phyloP scores from a whole-genome alignment of 331 rosid species.

The Acacia pycnantha region DNA sequence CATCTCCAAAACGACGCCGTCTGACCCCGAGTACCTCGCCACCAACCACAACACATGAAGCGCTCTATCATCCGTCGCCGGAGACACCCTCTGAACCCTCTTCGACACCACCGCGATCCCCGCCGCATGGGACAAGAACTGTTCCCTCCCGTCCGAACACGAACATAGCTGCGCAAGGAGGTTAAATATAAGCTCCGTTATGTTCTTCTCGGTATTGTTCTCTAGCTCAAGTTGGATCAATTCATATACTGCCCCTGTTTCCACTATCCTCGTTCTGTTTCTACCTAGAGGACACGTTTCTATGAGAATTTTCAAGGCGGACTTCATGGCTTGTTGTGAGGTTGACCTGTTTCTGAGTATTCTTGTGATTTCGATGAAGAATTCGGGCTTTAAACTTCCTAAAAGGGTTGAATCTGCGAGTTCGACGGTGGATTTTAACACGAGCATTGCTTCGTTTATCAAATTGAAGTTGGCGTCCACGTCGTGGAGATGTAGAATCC shows the following conservation, averaged over 20 bases:
- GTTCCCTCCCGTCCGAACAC: constrained; percentile 72
- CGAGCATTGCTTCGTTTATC: constrained; percentile 33
- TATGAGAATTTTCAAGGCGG: constrained; percentile 41
- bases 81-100: constrained; percentile 68
- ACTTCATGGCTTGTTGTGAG: constrained; percentile 45
- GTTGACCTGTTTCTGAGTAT: constrained; percentile 31
- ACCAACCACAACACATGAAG: constrained; percentile 51
- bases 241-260: constrained; percentile 52
- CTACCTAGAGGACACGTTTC: constrained; percentile 47
- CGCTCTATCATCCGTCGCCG: constrained; percentile 53
- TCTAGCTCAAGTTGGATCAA: constrained; percentile 59
- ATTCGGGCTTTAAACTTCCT: constrained; percentile 39
- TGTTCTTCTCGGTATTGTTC: constrained; percentile 29
- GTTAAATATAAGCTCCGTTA: constrained; percentile 54
- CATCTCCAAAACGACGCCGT: constrained; percentile 63
- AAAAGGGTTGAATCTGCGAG: constrained; percentile 33
- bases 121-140: constrained; percentile 53
- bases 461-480: constrained; percentile 27
- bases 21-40: constrained; percentile 43
- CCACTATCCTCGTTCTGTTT: constrained; percentile 56
- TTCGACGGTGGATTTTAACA: constrained; percentile 38
- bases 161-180: constrained; percentile 57
- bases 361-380: constrained; percentile 48
- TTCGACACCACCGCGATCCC: constrained; percentile 66
- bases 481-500: constrained; percentile 45